Conservation (phyloP, 2,329 filamentous ascomycete species). For the Lachnellula hyalina region DNA sequence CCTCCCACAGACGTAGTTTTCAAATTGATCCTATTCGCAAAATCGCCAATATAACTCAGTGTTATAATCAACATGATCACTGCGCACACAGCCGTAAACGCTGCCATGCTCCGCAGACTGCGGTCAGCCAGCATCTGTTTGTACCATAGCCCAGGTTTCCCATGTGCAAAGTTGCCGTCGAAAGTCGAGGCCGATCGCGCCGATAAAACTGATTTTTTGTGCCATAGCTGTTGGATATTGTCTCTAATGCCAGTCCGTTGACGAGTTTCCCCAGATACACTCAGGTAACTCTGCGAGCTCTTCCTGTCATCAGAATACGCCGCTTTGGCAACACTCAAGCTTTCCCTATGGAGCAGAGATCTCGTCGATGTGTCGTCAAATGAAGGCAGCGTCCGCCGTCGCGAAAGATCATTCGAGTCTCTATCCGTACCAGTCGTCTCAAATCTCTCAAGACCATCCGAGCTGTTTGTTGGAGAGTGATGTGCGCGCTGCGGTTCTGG, state of each 20-base stretch:
- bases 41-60: slow-evolving; percentile 12
- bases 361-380: slow-evolving; percentile 6
- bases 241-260: slow-evolving; percentile 1
- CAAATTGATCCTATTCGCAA: slow-evolving; percentile 8
- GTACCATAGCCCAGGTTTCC: slow-evolving; percentile 18
- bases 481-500: not conserved
- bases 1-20: slow-evolving; percentile 13
- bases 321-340: not conserved
- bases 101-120: slow-evolving; percentile 18
- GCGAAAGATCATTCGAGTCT: not conserved
- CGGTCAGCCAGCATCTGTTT: slow-evolving; percentile 21
- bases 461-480: not conserved
- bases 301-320: not conserved
- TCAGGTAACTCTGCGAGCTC: not conserved
- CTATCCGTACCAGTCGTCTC: not conserved
- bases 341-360: slow-evolving; percentile 5
- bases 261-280: not conserved
- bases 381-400: not conserved
- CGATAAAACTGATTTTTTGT: not conserved
- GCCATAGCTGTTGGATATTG: slow-evolving; percentile 2
- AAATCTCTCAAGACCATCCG: not conserved
- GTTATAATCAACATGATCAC: slow-evolving; percentile 18
- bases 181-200: slow-evolving; percentile 8
- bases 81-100: slow-evolving; percentile 14
- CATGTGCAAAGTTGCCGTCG: slow-evolving; percentile 19